Base-by-base conservation (phyloP, 331 rosid genomes). In the Dryas integrifolia region DNA sequence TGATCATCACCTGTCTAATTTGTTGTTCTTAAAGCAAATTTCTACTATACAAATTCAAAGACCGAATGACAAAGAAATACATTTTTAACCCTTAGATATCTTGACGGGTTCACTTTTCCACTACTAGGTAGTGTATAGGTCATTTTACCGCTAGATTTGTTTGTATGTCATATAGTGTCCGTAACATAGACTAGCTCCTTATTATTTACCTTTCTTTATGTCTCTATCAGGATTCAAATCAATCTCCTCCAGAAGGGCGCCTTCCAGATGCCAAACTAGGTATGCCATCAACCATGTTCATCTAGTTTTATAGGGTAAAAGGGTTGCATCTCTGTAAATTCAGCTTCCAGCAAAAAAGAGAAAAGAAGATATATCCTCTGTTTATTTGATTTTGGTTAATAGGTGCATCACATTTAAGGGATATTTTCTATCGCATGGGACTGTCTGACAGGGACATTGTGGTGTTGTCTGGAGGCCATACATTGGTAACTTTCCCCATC, bases 221-320 rank as follows among this genome's bases (percentile, higher is more conserved):
- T 72, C 44, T 40, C 57, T 43, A 59, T 77, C 75, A 89, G 99
- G 97, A 92, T 69, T 79, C 93, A 2, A n/a, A 44, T 64, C 56
- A 59, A 65, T 78, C 88, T 58, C 88, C 89, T 3, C 72, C 79
- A 53, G 96, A 89, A 85, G 96, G 97, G n/a, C 96, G 96, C 18
- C 92, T 91, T 80, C 97, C 98, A 21, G 97, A 91, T 85, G 97
- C 86, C 72, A 87, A 44, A 65, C 82, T 81, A 75, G 97, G 98
- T 88, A 77, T 21, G 57, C 38, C 58, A 15, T 51, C 15, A 16
- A 58, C 46, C 49, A n/a, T 9, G 52, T 30, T 41, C 39, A 9
- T 72, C 4, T 3, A 14, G 13, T 64, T 59, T 50, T 26, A 56
- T 6, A 13, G n/a, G 8, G 48, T 30, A 2, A 58, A 72, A 58